Evolutionary conservation across 2,329 filamentous ascomycete species (phyloP).

Genomic region (Colletotrichum chlorophyti): DNA sequence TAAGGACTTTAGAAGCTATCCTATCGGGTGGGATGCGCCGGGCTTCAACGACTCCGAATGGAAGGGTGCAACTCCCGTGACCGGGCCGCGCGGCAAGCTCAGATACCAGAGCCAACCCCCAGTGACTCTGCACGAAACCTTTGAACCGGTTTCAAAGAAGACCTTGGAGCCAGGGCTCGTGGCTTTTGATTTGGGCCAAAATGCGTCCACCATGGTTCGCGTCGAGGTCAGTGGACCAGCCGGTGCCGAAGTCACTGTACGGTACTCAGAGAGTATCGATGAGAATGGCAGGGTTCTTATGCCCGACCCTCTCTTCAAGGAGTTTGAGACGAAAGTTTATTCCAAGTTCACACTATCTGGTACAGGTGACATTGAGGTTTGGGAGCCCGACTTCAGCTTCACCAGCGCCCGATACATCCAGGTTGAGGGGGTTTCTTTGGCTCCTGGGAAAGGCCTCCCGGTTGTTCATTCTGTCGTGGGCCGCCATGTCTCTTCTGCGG

Average conservation of each 20-base stretch:
- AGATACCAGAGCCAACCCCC: slow-evolving; percentile 48
- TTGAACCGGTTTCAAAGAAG: slow-evolving; percentile 35
- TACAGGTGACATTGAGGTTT: slow-evolving; percentile 36
- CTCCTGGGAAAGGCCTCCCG: slow-evolving; percentile 35
- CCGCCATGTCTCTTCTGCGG: slow-evolving; percentile 46
- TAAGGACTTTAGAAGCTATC: slow-evolving; percentile 42
- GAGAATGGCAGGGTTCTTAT: slow-evolving; percentile 41
- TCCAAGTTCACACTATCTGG: slow-evolving; percentile 44
- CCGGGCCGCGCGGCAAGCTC: slow-evolving; percentile 45
- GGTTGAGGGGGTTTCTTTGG: slow-evolving; percentile 43
- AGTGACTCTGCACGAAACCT: slow-evolving; percentile 43
- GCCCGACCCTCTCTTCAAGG: slow-evolving; percentile 46
- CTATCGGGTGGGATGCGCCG: slow-evolving; percentile 41
- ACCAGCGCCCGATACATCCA: slow-evolving; percentile 49
- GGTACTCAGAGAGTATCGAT: slow-evolving; percentile 35
- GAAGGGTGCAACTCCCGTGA: slow-evolving; percentile 43
- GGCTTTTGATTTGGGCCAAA: slow-evolving; percentile 34
- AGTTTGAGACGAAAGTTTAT: slow-evolving; percentile 42
- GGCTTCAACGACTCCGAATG: slow-evolving; percentile 35
- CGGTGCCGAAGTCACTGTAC: slow-evolving; percentile 30
- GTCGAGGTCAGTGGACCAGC: slow-evolving; percentile 30
- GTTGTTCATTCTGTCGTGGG: slow-evolving; percentile 42
- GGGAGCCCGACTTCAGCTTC: slow-evolving; percentile 49
- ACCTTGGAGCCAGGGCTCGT: slow-evolving; percentile 30
- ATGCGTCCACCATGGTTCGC: slow-evolving; percentile 34